A percentile compares a stretch with the other conserved stretches of the same genome.
These are phyloP conservation scores for Saksenaea vasiformis DNA, from an alignment of 371 early-diverging fungal species.

Conservation along the genomic window DNA sequence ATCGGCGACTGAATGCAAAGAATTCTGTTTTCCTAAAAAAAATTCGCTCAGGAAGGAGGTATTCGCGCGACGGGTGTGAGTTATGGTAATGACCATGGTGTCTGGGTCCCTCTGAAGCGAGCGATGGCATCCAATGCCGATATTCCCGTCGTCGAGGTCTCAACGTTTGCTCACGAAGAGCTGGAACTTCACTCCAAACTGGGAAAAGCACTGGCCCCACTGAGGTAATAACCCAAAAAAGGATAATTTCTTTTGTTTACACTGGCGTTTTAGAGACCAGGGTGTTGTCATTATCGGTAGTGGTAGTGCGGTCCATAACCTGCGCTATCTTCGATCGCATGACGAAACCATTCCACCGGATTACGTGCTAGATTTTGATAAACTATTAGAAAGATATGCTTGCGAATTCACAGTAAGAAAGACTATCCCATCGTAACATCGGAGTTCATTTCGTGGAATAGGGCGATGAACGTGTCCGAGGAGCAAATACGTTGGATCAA, in stretches of 20 bases:
- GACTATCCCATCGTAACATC: not conserved
- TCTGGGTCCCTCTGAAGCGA: slow-evolving; percentile 63
- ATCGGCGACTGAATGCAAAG: not conserved
- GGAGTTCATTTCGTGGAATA: not conserved
- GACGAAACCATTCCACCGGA: slow-evolving; percentile 25
- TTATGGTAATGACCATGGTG: slow-evolving; percentile 65
- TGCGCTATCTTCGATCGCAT: slow-evolving; percentile 40
- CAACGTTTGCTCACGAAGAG: slow-evolving; percentile 37
- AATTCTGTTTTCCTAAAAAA: no score
- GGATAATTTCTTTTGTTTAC: not conserved
- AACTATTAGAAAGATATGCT: slow-evolving; percentile 23
- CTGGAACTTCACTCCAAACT: slow-evolving; percentile 26
- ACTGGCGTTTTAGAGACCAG: slow-evolving; percentile 38
- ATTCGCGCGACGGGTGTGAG: slow-evolving; percentile 42
- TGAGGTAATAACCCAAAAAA: slow-evolving; percentile 22
- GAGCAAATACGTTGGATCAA: slow-evolving; percentile 19
- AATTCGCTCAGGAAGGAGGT: slow-evolving; percentile 22
- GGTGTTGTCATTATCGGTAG: slow-evolving; percentile 61
- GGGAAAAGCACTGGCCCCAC: slow-evolving; percentile 33
- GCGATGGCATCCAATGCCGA: slow-evolving; percentile 53
- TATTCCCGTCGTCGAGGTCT: slow-evolving; percentile 64
- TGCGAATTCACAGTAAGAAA: slow-evolving; percentile 9
- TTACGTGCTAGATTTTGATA: slow-evolving; percentile 31
- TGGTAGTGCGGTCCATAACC: slow-evolving; percentile 65
- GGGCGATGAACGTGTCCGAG: slow-evolving; percentile 26